phyloP scores from a whole-genome alignment of 1,284 basidiomycete species.

The Porogramme epimiltina region DNA sequence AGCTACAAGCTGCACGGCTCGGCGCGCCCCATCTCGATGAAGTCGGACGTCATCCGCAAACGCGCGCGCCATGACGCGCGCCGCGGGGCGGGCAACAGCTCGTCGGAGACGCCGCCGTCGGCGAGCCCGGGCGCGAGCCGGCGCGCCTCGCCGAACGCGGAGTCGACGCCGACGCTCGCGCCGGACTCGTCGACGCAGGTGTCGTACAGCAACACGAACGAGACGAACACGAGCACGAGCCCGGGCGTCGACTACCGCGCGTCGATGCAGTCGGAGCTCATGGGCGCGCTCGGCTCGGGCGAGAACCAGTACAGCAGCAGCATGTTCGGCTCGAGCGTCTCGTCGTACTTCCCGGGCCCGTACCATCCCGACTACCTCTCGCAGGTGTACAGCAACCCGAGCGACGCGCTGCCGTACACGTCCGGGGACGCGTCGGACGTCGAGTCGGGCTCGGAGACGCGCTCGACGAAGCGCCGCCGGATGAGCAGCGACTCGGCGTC shows the following conservation, averaged over 20 bases:
- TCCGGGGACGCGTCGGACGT: conserved; percentile 38
- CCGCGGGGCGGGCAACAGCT: conserved; percentile 40
- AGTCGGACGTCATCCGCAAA: conserved; percentile 82
- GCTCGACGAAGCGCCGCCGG: conserved; percentile 63
- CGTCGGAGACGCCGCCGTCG: conserved; percentile 60
- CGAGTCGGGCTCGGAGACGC: conserved; percentile 43
- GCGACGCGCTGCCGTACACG: conserved; percentile 53
- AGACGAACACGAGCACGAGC: background rate
- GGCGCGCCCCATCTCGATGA: conserved; percentile 83
- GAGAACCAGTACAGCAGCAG: conserved; percentile 32
- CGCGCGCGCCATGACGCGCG: conserved; percentile 76
- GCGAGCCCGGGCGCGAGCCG: conserved; percentile 72
- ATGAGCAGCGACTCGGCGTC: conserved; percentile 75
- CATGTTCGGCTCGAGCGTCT: conserved; percentile 29
- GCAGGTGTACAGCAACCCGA: conserved; percentile 41
- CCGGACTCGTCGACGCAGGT: conserved; percentile 64
- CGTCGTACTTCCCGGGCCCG: conserved; percentile 58
- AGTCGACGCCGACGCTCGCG: conserved; percentile 62
- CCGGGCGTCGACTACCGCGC: conserved; percentile 40
- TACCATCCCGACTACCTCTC: conserved; percentile 70
- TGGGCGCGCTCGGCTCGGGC: conserved; percentile 58
- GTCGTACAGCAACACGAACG: conserved; percentile 39
- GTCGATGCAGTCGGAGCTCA: conserved; percentile 56
- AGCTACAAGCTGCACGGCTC: conserved; percentile 82
- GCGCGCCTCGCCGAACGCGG: conserved; percentile 65